A percentile compares a stretch with the other conserved stretches of the same genome.
These are phyloP conservation scores for Stevia rebaudiana DNA, from an alignment of 140 eudicot species.

Conservation along the genomic window DNA sequence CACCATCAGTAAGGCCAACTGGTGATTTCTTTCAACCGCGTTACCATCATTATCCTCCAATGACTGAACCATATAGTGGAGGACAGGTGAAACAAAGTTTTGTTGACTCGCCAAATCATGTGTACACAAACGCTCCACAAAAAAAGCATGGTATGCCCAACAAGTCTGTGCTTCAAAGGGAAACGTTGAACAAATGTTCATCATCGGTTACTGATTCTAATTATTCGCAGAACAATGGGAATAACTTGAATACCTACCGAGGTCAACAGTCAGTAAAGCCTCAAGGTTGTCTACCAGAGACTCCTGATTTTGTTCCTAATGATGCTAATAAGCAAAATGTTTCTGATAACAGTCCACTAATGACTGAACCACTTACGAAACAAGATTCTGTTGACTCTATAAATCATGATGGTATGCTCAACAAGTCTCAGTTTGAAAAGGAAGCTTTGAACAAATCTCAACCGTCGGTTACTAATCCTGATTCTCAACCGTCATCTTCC, in stretches of 20 bases:
- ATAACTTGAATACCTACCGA: conserved; percentile 12
- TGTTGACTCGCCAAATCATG: conserved; percentile 27
- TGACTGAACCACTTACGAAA: conserved; percentile 18
- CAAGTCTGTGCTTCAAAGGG: conserved; percentile 31
- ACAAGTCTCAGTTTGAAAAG: conserved; percentile 32
- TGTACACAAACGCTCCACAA: conserved; percentile 40
- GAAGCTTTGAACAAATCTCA: conserved; percentile 31
- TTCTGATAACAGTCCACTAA: background rate
- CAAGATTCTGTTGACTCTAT: conserved; percentile 34
- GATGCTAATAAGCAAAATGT: conserved; percentile 46
- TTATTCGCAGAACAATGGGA: background rate
- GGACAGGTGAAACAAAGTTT: conserved; percentile 42
- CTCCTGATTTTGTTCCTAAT: conserved; percentile 45
- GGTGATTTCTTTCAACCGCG: too few relatives aligned
- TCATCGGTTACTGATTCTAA: conserved; percentile 19
- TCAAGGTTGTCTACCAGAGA: conserved; percentile 20
- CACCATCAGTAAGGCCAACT: conserved; percentile 29
- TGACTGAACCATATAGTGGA: conserved; percentile 32
- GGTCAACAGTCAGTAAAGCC: conserved; percentile 41
- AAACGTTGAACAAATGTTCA: conserved; percentile 27
- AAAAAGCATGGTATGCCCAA: conserved; percentile 44
- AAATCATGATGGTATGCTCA: conserved; percentile 34
- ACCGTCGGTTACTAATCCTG: conserved; percentile 18
- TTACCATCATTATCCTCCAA: too few relatives aligned
- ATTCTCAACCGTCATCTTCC: conserved; percentile 32